Evolutionary conservation across 2,329 filamentous ascomycete genomes (phyloP), one percentile per base, ranked within the genome.

Genomic region (Periconia digitata): DNA sequence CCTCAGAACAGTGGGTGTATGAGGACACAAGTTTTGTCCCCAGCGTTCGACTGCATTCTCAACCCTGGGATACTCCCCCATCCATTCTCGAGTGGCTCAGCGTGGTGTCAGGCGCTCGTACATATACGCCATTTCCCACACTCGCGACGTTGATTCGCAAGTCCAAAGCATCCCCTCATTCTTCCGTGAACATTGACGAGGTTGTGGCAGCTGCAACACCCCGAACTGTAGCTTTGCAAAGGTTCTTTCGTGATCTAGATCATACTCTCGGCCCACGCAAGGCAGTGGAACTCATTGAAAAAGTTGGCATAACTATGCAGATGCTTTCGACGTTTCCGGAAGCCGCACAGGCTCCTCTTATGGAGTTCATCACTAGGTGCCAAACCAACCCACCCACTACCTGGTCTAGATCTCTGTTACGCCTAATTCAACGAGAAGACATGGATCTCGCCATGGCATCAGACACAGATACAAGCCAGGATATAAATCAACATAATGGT

Each of bases 241-340:
- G 78, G 6, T 85, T 92, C 47, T 86, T 92, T 55, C 76, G 77
- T 8, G 75, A 79, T 6, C 72, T 68, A 6, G 64, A 66, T 39
- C 55, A 60, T 21, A 34, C 48, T 29, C 58, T 59, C 23, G 43
- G 78, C 78, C 12, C 77, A 79, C 22, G 75, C 5, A 81, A 86
- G 54, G 82, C 87, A 54, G 86, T 95, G 2, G 86, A 94, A 63
- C 78, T 86, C 20, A 85, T 96, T 73, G 79, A 86, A 49, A 76
- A 83, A 37, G 85, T 85, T 51, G 85, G 86, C 0, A 83, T 96
- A 40, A 85, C 80, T 6, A 71, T 73, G 8, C 76, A 80, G 20
- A 75, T 92, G 41, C 79, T 97, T 15, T 89, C 95, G 54, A 91
- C 89, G 0, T 76, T 97, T 1, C 92, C 94, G 1, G 90, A 95